Percentiles rank a stretch among this genome's conserved stretches.
Evolutionary conservation across 2,329 filamentous ascomycete genomes (phyloP).

Genomic region (Thelonectria rubi): DNA sequence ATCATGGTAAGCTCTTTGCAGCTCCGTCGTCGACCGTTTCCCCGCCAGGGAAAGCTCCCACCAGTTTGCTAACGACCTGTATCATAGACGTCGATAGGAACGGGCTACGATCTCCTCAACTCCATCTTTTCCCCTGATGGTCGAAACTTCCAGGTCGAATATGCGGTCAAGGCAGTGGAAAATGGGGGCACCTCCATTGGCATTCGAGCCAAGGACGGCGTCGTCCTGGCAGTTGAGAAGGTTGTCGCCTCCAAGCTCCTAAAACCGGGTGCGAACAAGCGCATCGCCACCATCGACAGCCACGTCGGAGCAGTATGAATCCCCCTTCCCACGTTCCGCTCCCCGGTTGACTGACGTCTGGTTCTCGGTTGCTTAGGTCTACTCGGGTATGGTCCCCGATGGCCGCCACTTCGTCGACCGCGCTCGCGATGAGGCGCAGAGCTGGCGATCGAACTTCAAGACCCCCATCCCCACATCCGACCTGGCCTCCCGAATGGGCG

Average conservation of each 20-base stretch:
- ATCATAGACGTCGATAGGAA: conserved; percentile 95
- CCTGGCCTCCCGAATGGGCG: conserved; percentile 91
- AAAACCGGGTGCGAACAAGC: conserved; percentile 95
- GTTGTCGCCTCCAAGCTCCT: conserved; percentile 94
- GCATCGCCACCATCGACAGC: conserved; percentile 92
- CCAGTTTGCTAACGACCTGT: conserved; percentile 33
- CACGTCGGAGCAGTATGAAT: conserved; percentile 90
- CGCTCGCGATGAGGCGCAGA: conserved; percentile 90
- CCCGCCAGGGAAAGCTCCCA: conserved; percentile 37
- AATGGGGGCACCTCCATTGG: conserved; percentile 96
- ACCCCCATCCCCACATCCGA: conserved; percentile 88
- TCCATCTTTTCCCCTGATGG: conserved; percentile 99
- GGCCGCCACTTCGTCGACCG: conserved; percentile 94
- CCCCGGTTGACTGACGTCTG: conserved; percentile 16
- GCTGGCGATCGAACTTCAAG: conserved; percentile 95
- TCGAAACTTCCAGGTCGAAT: conserved; percentile 99
- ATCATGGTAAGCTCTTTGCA: conserved; percentile 46
- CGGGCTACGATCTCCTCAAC: conserved; percentile 98
- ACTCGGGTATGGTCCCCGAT: conserved; percentile 92
- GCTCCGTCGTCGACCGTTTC: conserved; percentile 26
- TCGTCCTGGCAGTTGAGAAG: conserved; percentile 97
- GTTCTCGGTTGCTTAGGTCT: conserved; percentile 70
- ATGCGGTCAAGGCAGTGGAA: conserved; percentile 98
- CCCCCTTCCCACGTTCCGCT: conserved; percentile 3
- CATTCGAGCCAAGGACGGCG: conserved; percentile 96